phyloP scores from a whole-genome alignment of 2,329 filamentous ascomycete species.

The Hypoxylon sp. region DNA sequence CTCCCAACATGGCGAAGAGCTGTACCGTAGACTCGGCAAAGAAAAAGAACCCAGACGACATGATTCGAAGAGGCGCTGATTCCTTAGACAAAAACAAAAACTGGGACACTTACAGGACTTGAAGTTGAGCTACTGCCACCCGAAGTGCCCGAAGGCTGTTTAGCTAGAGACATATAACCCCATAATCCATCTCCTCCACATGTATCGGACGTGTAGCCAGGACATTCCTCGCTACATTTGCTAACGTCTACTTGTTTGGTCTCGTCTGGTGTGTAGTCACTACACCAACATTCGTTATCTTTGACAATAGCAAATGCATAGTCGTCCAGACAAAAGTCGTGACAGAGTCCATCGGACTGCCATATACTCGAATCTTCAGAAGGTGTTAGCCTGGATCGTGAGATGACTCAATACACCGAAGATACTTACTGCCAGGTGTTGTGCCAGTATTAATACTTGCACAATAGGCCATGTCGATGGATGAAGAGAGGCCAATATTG shows the following conservation, averaged over 20 bases:
- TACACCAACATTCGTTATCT: conserved; percentile 79
- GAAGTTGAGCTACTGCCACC: conserved; percentile 50
- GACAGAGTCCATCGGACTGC: conserved; percentile 80
- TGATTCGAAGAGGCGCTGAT: conserved; percentile 42
- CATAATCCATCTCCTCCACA: conserved; percentile 76
- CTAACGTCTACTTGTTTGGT: conserved; percentile 57
- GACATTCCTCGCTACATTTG: conserved; percentile 72
- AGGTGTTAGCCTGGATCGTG: conserved; percentile 40
- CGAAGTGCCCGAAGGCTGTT: conserved; percentile 71
- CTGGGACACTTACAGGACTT: conserved; percentile 51
- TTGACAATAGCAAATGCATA: conserved; percentile 80
- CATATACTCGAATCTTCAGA: conserved; percentile 67
- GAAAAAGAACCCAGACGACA: conserved; percentile 42
- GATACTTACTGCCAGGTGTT: conserved; percentile 60
- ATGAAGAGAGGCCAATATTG: conserved; percentile 46
- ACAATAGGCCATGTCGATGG: conserved; percentile 61
- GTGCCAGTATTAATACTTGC: conserved; percentile 63
- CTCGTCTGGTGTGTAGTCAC: conserved; percentile 73
- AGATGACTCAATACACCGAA: conserved; percentile 44
- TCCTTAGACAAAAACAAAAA: conserved; percentile 39
- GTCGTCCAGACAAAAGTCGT: conserved; percentile 67
- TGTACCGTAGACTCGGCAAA: conserved; percentile 27
- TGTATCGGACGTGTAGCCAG: conserved; percentile 76
- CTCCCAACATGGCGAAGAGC: conserved; percentile 26
- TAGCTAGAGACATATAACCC: conserved; percentile 74